A percentile compares a stretch with the other conserved stretches of the same genome.
phyloP scores from a whole-genome alignment of 163 green algal genomes.

The Trebouxia gelatinosa region DNA sequence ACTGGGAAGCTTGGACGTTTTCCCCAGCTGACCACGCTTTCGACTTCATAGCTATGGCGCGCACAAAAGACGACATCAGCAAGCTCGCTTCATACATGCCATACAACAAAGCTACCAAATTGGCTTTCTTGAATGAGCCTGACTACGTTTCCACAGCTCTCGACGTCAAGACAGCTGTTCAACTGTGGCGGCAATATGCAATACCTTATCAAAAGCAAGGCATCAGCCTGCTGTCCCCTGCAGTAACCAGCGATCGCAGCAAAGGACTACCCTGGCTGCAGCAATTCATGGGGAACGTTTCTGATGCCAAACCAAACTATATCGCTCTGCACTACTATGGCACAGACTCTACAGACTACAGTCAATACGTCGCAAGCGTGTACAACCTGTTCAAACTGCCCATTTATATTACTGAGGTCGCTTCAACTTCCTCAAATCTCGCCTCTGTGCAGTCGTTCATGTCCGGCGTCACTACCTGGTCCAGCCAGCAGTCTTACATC shows the following conservation, averaged over 20 bases:
- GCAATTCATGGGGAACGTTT: background rate
- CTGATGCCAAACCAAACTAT: background rate
- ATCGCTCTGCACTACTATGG: conserved; percentile 23
- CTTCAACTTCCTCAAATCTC: background rate
- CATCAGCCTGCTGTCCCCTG: background rate
- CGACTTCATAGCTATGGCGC: conserved; percentile 16
- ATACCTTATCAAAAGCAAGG: too few relatives aligned
- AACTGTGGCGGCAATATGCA: too few relatives aligned
- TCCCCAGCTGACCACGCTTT: background rate
- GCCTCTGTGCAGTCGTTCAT: background rate
- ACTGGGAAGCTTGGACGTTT: conserved; percentile 9
- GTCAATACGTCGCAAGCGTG: background rate
- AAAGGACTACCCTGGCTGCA: conserved; percentile 8
- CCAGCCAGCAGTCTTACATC: background rate
- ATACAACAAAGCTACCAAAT: background rate
- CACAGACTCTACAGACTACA: background rate
- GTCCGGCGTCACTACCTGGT: background rate
- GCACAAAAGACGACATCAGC: background rate
- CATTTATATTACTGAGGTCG: conserved; percentile 12
- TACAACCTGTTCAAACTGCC: conserved; percentile 14
- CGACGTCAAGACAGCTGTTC: too few relatives aligned
- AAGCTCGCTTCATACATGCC: background rate
- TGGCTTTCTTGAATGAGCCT: conserved; percentile 15
- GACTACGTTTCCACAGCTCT: too few relatives aligned
- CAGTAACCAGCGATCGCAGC: background rate